These are phyloP conservation scores for Articulospora tetracladia DNA, from an alignment of 495 filamentous ascomycete species.

Conservation along the genomic window DNA sequence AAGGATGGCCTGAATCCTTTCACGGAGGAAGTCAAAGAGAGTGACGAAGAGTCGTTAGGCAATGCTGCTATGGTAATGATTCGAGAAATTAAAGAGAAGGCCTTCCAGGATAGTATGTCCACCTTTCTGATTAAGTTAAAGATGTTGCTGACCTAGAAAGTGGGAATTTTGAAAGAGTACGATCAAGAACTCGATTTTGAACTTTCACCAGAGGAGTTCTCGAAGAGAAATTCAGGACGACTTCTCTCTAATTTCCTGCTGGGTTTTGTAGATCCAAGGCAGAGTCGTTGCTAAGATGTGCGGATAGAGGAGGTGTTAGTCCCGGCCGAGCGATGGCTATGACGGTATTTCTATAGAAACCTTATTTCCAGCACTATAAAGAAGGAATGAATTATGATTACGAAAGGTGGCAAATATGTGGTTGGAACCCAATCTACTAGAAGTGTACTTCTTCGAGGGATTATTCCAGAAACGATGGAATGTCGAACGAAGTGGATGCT, in stretches of 20 bases:
- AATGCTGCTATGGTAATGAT: constrained; percentile 1
- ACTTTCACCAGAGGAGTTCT: background rate
- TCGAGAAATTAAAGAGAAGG: background rate
- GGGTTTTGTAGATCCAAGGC: background rate
- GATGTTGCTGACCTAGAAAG: background rate
- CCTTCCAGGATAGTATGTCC: background rate
- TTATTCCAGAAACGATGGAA: too few species aligned
- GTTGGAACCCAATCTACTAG: too few species aligned
- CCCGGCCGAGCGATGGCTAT: too few species aligned
- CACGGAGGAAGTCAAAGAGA: background rate
- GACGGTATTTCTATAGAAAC: too few species aligned
- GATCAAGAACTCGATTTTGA: constrained; percentile 1
- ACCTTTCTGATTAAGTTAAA: background rate
- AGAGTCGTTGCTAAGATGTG: too few species aligned
- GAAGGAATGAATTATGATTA: too few species aligned
- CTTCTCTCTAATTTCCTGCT: constrained; percentile 2
- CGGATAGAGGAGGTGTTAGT: too few species aligned
- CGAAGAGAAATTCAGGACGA: constrained; percentile 3
- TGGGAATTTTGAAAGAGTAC: background rate
- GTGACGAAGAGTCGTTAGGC: constrained; percentile 1
- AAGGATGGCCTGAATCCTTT: constrained; percentile 17
- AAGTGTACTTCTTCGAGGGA: too few species aligned
- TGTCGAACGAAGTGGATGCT: too few species aligned
- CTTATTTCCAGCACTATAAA: too few species aligned
- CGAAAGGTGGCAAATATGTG: too few species aligned